Base-by-base conservation (phyloP, 306 rosid genomes). In the Mucuna pruriens region DNA sequence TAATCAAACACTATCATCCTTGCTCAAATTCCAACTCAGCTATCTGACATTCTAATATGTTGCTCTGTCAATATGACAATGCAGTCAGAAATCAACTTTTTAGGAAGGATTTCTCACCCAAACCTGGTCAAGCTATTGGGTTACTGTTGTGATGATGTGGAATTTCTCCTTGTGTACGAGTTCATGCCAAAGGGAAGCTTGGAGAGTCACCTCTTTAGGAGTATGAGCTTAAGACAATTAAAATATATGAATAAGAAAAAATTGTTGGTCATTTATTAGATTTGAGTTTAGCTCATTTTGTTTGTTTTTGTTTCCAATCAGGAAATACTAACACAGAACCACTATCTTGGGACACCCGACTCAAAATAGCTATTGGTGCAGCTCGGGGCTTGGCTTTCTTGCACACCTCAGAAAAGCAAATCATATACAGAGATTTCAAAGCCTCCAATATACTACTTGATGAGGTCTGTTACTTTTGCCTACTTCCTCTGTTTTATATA, bases 371-470 rank as follows among this genome's bases (percentile, higher is more conserved):
- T 4, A 90, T 85, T 31, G 99, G 90, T 75, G 99, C 98, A 19
- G 99, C 99, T 84, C 86, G 91, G 19, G 99, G 99, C 9, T 80
- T 93, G 82, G 92, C 94, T 49, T 93, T 89, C 84, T 83, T 95
- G 84, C 99, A 95, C 74, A 51, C 93, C 11, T 85, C 90, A 34
- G 97, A 93, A 7, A 90, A 82, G 71, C 80, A 90, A 79, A 90
- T 93, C 60, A 95, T 95, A 84, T 93, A 91, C 74, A 88, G 96
- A 90, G 98, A 95, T 88, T 93, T 95, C 76, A 95, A 95, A 84
- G 89, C 99, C 72, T 91, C 98, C 9, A 95, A 95, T 82, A 95
- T 95, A 74, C 87, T 95, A 66, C 97, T 95, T 54, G 97, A 95
- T 77, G 89, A 33, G 97, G 99, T 95, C 10, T 67, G 90, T 85